A percentile compares a stretch with the other conserved stretches of the same genome.
phyloP scores from a whole-genome alignment of 2,329 filamentous ascomycete genomes.

The Ophioceras dolichostomum region DNA sequence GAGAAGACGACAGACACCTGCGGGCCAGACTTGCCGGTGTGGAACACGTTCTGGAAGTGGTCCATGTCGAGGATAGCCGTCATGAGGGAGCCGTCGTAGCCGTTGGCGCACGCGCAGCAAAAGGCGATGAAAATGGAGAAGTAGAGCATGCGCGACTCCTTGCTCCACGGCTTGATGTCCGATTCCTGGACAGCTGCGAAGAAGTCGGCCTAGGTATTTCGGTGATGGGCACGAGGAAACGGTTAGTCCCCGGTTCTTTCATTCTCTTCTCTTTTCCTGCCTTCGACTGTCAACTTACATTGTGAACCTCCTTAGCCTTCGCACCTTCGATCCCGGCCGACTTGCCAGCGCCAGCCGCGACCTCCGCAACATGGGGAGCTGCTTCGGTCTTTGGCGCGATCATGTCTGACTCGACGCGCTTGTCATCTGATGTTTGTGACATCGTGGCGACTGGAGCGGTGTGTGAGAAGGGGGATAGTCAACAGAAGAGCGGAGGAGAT shows the following conservation, averaged over 20 bases:
- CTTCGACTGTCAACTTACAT: conserved; percentile 17
- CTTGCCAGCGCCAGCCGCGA: conserved; percentile 15
- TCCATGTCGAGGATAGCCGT: conserved; percentile 30
- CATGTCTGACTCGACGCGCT: not conserved
- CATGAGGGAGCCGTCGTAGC: conserved; percentile 34
- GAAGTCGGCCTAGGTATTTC: conserved; percentile 37
- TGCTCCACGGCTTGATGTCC: conserved; percentile 28
- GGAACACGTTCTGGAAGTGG: conserved; percentile 25
- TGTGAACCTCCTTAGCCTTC: conserved; percentile 26
- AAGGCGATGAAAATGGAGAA: conserved; percentile 31
- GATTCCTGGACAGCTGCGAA: conserved; percentile 32
- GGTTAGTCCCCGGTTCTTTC: conserved; percentile 4
- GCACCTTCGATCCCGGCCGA: conserved; percentile 17
- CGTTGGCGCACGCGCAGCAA: conserved; percentile 33
- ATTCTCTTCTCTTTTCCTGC: not conserved
- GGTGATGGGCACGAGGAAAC: not conserved
- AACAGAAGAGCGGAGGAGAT: no score
- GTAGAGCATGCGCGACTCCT: conserved; percentile 27
- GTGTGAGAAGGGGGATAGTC: no score
- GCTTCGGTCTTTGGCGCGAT: not conserved
- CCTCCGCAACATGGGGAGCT: conserved; percentile 7
- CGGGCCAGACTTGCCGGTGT: conserved; percentile 21
- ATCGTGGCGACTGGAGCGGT: not conserved
- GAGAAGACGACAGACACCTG: conserved; percentile 30
- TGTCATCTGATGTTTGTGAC: not conserved